Conservation (phyloP, 208 protist species). For the Trypanosoma mega region DNA sequence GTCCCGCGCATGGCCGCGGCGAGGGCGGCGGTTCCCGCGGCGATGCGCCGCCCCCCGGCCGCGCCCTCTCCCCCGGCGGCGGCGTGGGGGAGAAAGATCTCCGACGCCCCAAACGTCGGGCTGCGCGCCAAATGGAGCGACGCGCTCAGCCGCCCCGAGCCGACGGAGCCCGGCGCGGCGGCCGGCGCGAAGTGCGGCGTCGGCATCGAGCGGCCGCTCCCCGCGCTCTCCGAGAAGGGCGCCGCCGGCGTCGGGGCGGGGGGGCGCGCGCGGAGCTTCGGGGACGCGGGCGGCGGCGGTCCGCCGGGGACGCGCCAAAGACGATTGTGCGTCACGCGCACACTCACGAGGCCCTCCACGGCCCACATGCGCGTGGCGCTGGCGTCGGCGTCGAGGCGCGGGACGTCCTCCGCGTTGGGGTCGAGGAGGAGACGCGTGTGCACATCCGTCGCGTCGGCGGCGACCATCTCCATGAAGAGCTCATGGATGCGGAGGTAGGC, state of each 20-base stretch:
- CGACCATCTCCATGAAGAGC: conserved; percentile 22
- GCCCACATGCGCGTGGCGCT: conserved; percentile 20
- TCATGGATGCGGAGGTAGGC: conserved; percentile 32
- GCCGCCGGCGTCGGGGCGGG: background rate
- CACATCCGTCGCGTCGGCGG: conserved; percentile 2
- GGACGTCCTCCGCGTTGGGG: conserved; percentile 17
- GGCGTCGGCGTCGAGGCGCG: conserved; percentile 15
- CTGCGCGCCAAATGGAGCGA: conserved; percentile 14
- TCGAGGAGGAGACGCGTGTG: background rate
- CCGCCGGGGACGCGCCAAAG: conserved; percentile 13
- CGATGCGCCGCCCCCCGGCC: conserved; percentile 8
- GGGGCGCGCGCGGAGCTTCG: background rate
- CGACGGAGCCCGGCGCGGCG: conserved; percentile 18
- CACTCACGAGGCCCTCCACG: conserved; percentile 22
- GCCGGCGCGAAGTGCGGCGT: conserved; percentile 24
- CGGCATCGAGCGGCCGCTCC: conserved; percentile 21
- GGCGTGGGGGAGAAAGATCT: conserved; percentile 17
- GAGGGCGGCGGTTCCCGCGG: conserved; percentile 1
- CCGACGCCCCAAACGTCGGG: background rate
- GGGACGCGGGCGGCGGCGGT: background rate
- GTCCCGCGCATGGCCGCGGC: conserved; percentile 10
- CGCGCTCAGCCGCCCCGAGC: conserved; percentile 13
- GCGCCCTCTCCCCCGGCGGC: conserved; percentile 3
- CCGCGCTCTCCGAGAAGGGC: conserved; percentile 9
- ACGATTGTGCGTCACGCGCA: conserved; percentile 17